These are phyloP conservation scores for Albugo laibachii DNA, from an alignment of 352 stramenopile species.

Conservation along the genomic window DNA sequence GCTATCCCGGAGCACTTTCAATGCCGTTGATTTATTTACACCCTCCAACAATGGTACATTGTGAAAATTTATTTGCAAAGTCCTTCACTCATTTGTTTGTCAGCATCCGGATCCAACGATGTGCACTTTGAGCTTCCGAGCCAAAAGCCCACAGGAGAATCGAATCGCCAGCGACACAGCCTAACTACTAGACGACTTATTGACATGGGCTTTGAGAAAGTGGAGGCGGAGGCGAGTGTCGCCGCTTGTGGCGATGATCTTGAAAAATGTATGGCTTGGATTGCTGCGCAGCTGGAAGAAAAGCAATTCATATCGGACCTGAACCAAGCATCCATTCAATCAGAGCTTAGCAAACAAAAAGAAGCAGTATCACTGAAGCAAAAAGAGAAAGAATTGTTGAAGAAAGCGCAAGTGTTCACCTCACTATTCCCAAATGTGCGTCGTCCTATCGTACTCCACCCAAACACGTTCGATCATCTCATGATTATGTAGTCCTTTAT, in stretches of 20 bases:
- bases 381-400: constrained; percentile 27
- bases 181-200: constrained; percentile 20
- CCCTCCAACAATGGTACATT: too few species aligned
- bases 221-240: constrained; percentile 46
- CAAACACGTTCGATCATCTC: neutral
- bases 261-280: constrained; percentile 67
- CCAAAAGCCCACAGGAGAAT: too few species aligned
- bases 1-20: too few species aligned
- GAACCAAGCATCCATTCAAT: constrained; percentile 57
- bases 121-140: too few species aligned
- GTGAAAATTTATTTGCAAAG: too few species aligned
- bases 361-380: constrained; percentile 38
- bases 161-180: neutral
- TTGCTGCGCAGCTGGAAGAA: constrained; percentile 54
- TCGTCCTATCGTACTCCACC: neutral
- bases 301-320: constrained; percentile 42
- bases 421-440: constrained; percentile 40
- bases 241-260: constrained; percentile 26
- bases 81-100: too few species aligned
- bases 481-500: neutral
- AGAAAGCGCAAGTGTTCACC: constrained; percentile 30
- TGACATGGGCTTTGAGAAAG: constrained; percentile 34
- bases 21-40: too few species aligned
- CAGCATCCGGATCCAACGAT: too few species aligned
- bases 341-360: constrained; percentile 36